Base-by-base conservation (phyloP, 371 early-diverging fungal species). In the Syncephalastrum racemosum region DNA sequence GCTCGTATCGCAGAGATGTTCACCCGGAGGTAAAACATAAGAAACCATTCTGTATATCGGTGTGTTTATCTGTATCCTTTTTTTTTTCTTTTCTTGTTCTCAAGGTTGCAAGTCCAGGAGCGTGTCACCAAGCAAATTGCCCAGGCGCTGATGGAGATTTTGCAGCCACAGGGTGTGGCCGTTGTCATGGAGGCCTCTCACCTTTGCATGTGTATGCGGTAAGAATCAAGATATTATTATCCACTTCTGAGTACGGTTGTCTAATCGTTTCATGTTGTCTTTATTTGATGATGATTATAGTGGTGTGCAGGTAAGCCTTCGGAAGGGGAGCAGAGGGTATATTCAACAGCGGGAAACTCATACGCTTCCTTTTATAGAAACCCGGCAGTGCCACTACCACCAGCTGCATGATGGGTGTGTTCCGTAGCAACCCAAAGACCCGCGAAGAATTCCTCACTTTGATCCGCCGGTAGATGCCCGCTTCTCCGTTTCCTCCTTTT, bases 1-100 rank as follows among this genome's bases (percentile, higher is more conserved):
- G 99, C 98, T 7, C 86, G 99, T 31, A 88, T 99, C 53, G 97
- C 99, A 4, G 99, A 99, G 71, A 95, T 96, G 94, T 96, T 96
- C 71, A 83, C 88, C 49, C 88, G 97, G 64, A 66, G 76, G 71
- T 75, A 62, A 27, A 25, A 27, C 19, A 14, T 18, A 52, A 46
- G 24, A 22, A 45, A 18, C 6, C 27, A 6, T 27, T 27, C 7
- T 27, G 4, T 6, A 7, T 27, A 7, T 27, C 27, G 7, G 27
- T 6, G 27, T 27, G 27, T 7, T 27, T 27, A 27, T 36, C n/a
- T 25, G 8, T 43, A 27, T 23, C 14, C 27, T 48, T 27, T 50
- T 60, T 23, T 50, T 25, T 24, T 45, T 39, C 24, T 8, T 50
- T 15, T 50, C 50, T 6, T 27, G 23, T 50, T 39, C n/a, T n/a